phyloP scores from a whole-genome alignment of 2,329 filamentous ascomycete species.

The Phoma sp. region DNA sequence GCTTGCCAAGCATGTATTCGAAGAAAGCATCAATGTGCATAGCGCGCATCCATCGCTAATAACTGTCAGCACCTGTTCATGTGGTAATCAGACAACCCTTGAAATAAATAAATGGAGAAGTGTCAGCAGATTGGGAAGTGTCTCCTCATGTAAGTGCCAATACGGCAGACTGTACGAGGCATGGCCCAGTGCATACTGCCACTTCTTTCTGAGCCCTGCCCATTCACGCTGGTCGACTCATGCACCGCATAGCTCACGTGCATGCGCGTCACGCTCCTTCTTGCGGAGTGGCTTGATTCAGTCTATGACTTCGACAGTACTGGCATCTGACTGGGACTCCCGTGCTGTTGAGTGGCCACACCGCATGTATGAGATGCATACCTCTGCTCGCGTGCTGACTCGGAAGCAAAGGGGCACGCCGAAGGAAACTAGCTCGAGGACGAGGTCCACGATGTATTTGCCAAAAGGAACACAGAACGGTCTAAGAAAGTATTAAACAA shows the following conservation, averaged over 20 bases:
- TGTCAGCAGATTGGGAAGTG: background rate
- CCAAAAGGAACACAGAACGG: background rate
- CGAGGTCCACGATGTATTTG: background rate
- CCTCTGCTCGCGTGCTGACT: background rate
- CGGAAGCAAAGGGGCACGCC: background rate
- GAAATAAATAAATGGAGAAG: background rate
- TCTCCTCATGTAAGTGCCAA: background rate
- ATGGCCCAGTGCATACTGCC: background rate
- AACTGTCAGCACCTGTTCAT: conserved; percentile 3
- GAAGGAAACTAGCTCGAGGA: background rate
- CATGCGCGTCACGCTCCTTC: background rate
- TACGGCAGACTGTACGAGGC: background rate
- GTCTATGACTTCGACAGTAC: background rate
- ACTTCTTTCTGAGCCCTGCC: background rate
- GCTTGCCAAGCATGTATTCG: conserved; percentile 80
- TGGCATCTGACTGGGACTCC: background rate
- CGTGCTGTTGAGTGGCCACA: background rate
- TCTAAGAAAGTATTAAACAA: background rate
- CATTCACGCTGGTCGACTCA: background rate
- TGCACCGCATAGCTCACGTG: background rate
- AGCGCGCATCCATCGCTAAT: conserved; percentile 90
- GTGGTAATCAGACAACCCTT: background rate
- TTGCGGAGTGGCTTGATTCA: conserved; percentile 1
- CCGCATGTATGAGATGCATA: background rate
- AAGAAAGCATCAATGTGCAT: conserved; percentile 97